Base-by-base conservation (phyloP, 257 asterid genomes). In the Nemophila menziesii region DNA sequence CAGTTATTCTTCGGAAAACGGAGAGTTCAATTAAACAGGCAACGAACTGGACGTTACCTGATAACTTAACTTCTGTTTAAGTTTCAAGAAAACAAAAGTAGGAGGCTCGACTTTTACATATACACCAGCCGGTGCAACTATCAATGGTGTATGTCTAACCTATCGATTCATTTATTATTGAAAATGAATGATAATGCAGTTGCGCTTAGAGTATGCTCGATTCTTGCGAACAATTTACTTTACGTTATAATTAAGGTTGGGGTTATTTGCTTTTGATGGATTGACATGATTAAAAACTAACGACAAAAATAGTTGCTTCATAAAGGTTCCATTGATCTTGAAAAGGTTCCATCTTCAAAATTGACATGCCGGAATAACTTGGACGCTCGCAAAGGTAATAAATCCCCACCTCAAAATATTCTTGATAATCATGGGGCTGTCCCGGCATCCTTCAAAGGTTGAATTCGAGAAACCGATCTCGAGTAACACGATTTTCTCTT, bases 151-250 rank as follows among this genome's bases (percentile, higher is more conserved):
- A 60, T 4, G 60, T 63, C 22, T 55, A 55, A 37, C 66, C n/a
- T n/a, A n/a, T 14, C 0, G n/a, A 21, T 11, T 68, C 68, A 4
- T 58, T 56, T 11, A 27, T 24, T 10, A 56, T 48, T 0, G 69
- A 45, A 38, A 72, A 52, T 4, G 79, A 39, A 1, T 75, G 79
- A 45, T 72, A 72, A 44, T 72, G 63, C 9, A 72, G 61, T 38
- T 63, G 55, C 11, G 57, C 79, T 46, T 67, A 62, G 1, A 44
- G 23, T 13, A 51, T 63, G 1, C 5, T 44, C 26, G 36, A 40
- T 40, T 3, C 45, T 40, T 40, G 5, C 14, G 57, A 16, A 62
- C 75, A 68, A 6, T 43, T 11, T 0, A 63, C 52, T 2, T 26
- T 2, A 36, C 61, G 20, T 3, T 27, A 57, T 3, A 68, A 16